These are phyloP conservation scores for Licmophora abbreviata DNA, from an alignment of 108 stramenopile genomes.

Conservation along the genomic window DNA sequence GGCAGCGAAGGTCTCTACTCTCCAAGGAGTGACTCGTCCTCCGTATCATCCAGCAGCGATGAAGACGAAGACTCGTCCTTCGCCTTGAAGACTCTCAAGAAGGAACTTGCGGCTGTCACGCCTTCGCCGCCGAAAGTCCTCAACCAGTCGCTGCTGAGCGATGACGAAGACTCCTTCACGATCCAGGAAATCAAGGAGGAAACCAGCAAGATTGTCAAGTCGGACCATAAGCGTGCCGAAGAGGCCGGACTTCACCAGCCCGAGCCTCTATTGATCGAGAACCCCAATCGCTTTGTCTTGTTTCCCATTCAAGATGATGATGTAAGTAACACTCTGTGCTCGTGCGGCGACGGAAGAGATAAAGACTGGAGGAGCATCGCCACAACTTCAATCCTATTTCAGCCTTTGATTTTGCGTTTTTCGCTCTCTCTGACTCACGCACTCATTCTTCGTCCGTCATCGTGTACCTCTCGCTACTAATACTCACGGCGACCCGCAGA, in stretches of 20 bases:
- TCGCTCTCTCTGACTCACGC: not conserved
- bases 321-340: conserved; percentile 38
- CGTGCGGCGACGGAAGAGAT: not conserved
- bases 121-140: too few species aligned
- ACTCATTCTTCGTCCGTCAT: conserved; percentile 2
- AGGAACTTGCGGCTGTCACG: too few species aligned
- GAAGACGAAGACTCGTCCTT: too few species aligned
- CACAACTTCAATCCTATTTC: not conserved
- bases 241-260: conserved; percentile 36
- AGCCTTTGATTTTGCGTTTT: not conserved
- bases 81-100: too few species aligned
- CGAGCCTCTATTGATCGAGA: conserved; percentile 74
- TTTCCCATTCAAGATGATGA: conserved; percentile 98
- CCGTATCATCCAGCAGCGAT: too few species aligned
- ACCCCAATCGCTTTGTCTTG: conserved; percentile 92
- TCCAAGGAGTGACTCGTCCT: too few species aligned
- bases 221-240: conserved; percentile 65
- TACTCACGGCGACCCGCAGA: conserved; percentile 36
- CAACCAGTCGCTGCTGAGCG: too few species aligned
- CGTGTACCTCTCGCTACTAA: not conserved
- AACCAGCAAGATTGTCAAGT: conserved; percentile 18
- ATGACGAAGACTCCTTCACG: too few species aligned
- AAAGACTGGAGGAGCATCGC: too few species aligned
- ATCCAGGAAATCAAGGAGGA: too few species aligned
- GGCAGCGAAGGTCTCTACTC: too few species aligned